These are phyloP conservation scores for Camellia japonica DNA, from an alignment of 148 eudicot genomes.

Conservation along the genomic window DNA sequence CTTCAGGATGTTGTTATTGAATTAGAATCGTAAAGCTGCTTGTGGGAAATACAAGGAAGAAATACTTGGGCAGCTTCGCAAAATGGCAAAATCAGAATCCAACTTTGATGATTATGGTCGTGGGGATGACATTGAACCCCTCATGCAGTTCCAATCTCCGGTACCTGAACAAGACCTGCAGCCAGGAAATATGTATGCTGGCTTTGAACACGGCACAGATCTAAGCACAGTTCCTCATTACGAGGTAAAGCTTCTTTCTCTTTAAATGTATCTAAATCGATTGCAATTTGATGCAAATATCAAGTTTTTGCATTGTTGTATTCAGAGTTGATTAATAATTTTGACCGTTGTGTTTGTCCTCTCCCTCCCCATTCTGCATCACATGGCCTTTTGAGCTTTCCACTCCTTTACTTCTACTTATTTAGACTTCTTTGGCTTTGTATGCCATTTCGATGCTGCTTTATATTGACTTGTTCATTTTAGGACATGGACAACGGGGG, in stretches of 20 bases:
- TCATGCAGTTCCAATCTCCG: constrained; percentile 19
- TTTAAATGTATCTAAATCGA: neutral
- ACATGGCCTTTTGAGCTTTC: too few species aligned
- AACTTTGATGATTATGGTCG: constrained; percentile 22
- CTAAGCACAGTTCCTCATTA: constrained; percentile 22
- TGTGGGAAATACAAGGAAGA: constrained; percentile 75
- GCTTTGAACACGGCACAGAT: constrained; percentile 23
- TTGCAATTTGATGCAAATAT: too few species aligned
- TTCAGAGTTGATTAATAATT: too few species aligned
- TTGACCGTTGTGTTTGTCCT: too few species aligned
- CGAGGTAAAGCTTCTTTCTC: constrained; percentile 37
- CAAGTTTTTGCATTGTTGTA: too few species aligned
- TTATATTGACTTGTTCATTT: neutral
- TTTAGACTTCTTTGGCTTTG: neutral
- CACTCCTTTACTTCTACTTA: neutral
- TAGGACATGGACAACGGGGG: neutral
- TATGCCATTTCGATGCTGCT: neutral
- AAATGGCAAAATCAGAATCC: constrained; percentile 59
- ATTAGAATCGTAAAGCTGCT: constrained; percentile 64
- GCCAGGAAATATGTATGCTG: constrained; percentile 20
- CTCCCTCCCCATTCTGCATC: neutral
- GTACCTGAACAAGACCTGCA: constrained; percentile 31
- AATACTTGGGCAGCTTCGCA: constrained; percentile 63
- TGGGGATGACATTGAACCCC: constrained; percentile 24
- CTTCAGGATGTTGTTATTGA: neutral